Conservation (phyloP, 208 protist species). For the Baffinella frigidus region DNA sequence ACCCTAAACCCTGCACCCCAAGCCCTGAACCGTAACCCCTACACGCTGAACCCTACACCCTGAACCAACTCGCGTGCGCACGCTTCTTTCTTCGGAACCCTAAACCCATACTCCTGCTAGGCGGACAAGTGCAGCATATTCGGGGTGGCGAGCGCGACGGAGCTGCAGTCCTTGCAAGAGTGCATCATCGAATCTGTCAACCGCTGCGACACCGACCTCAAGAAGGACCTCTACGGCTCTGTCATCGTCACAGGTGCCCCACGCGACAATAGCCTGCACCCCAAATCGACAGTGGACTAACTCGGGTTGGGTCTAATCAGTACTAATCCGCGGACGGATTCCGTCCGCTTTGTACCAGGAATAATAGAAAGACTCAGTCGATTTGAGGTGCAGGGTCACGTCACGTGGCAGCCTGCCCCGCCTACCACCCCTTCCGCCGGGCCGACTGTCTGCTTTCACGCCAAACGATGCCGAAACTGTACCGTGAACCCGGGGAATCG, state of each 20-base stretch:
- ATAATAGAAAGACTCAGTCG: too few species aligned
- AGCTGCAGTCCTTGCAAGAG: constrained; percentile 5
- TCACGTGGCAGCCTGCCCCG: not conserved
- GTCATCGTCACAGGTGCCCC: not conserved
- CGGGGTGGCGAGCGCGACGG: not conserved
- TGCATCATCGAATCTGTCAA: constrained; percentile 32
- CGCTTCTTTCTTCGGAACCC: not conserved
- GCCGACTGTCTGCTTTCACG: not conserved
- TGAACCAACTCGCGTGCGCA: not conserved
- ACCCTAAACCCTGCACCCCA: not conserved
- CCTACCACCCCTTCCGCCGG: not conserved
- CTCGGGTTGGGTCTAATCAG: too few species aligned
- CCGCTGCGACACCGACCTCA: constrained; percentile 66
- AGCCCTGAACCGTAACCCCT: not conserved
- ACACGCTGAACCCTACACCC: not conserved
- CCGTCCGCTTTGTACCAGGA: too few species aligned
- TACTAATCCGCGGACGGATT: too few species aligned
- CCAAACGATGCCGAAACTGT: too few species aligned
- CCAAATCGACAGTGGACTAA: too few species aligned
- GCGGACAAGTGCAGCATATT: constrained; percentile 21
- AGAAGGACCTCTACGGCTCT: constrained; percentile 59
- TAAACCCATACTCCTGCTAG: not conserved
- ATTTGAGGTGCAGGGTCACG: too few species aligned
- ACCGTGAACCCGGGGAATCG: too few species aligned
- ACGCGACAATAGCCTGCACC: too few species aligned